These are phyloP conservation scores for Coniochaeta ligniaria DNA, from an alignment of 2,329 filamentous ascomycete species.

Conservation along the genomic window DNA sequence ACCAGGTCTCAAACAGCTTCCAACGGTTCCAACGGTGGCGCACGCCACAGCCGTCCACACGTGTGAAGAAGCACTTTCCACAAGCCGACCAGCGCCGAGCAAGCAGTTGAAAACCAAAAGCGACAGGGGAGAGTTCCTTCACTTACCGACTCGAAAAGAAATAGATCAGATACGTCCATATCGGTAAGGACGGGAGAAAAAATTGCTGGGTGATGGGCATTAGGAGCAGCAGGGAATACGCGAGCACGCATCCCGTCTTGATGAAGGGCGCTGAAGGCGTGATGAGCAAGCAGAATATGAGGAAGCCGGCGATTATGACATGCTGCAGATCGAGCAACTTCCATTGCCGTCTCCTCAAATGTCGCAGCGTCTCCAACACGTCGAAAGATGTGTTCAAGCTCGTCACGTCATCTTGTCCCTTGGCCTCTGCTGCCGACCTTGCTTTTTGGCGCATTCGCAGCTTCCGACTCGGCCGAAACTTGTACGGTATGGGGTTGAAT, in stretches of 20 bases:
- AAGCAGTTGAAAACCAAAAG: background rate
- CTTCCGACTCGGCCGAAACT: constrained; percentile 19
- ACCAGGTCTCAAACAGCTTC: too few species aligned
- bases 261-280: constrained; percentile 73
- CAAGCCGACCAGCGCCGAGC: background rate
- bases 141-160: constrained; percentile 89
- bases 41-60: background rate
- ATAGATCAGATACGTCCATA: constrained; percentile 80
- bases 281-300: constrained; percentile 76
- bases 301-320: constrained; percentile 62
- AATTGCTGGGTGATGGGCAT: constrained; percentile 86
- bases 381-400: constrained; percentile 76
- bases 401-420: constrained; percentile 53
- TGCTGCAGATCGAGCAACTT: constrained; percentile 81
- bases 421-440: constrained; percentile 10
- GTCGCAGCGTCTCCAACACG: constrained; percentile 67
- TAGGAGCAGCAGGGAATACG: constrained; percentile 62
- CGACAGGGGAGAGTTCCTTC: background rate
- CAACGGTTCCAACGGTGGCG: too few species aligned
- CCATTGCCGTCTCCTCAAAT: constrained; percentile 73
- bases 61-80: background rate
- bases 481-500: constrained; percentile 23
- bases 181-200: constrained; percentile 78
- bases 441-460: constrained; percentile 16
- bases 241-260: constrained; percentile 66